phyloP scores from a whole-genome alignment of 192 early-diverging fungal species.

The Coemansia sp. region DNA sequence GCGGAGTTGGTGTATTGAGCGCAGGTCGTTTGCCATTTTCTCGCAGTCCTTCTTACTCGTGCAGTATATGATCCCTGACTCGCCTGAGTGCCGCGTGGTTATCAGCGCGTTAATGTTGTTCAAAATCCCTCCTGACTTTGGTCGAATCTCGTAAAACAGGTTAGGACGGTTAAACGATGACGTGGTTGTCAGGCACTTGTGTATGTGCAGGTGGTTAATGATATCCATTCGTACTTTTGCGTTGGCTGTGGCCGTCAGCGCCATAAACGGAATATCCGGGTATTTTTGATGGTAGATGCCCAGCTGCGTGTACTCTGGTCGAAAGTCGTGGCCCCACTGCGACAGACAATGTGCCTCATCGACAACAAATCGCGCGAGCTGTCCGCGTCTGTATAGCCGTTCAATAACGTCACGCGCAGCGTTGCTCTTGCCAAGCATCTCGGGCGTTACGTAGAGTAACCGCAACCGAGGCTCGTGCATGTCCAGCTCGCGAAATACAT shows the following conservation, averaged over 20 bases:
- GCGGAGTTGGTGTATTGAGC: slow-evolving; percentile 57
- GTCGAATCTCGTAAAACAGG: slow-evolving; percentile 71
- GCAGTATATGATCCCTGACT: slow-evolving; percentile 94
- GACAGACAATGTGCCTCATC: slow-evolving; percentile 97
- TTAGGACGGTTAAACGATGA: slow-evolving; percentile 90
- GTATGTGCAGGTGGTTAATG: slow-evolving; percentile 68
- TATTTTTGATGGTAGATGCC: slow-evolving; percentile 65
- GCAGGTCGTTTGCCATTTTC: slow-evolving; percentile 71
- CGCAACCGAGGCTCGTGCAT: slow-evolving; percentile 53
- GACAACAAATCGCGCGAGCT: slow-evolving; percentile 85
- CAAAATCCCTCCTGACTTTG: slow-evolving; percentile 57
- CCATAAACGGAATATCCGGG: slow-evolving; percentile 84
- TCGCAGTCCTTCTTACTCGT: slow-evolving; percentile 76
- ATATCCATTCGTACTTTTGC: slow-evolving; percentile 84
- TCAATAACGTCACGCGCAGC: slow-evolving; percentile 60
- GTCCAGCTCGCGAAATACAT: slow-evolving; percentile 61
- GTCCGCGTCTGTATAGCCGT: slow-evolving; percentile 58
- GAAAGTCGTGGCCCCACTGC: slow-evolving; percentile 98
- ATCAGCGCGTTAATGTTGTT: slow-evolving; percentile 77
- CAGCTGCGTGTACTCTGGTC: slow-evolving; percentile 85
- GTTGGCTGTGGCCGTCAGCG: slow-evolving; percentile 94
- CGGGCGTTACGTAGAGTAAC: slow-evolving; percentile 88
- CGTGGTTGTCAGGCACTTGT: slow-evolving; percentile 65
- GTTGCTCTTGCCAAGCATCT: slow-evolving; percentile 69
- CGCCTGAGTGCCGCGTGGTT: slow-evolving; percentile 55